Base-by-base conservation (phyloP, 2,329 filamentous ascomycete species). In the Aspergillus ochraceoroseus region DNA sequence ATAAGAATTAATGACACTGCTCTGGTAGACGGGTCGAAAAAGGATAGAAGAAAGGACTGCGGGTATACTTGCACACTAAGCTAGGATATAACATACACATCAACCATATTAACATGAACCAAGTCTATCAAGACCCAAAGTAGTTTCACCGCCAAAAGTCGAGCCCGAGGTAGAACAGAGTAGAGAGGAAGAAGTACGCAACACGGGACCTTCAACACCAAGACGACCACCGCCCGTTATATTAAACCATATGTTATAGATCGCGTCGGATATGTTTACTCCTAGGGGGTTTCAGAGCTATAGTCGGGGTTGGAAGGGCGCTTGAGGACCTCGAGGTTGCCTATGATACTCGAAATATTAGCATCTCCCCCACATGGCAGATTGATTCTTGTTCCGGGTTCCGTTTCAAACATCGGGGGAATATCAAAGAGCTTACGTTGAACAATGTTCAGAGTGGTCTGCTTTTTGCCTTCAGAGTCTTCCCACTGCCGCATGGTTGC, bases 381-480 rank as follows among this genome's bases (percentile, higher is more conserved):
- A 7, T 18, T 20, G n/a, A 7, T 3, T 7, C 22, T 20, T 9
- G 6, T 12, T 5, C 11, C 6, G 22, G 41, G 13, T 7, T 13
- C 15, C 2, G 6, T 42, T 30, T 27, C 20, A 13, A 23, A 7
- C 27, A 14, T 11, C n/a, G 20, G 23, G 5, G 22, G 26, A 7
- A n/a, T 12, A 27, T 28, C 3, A 19, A 7, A 8, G 3, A 25
- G 19, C 85, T 59, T 80, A 94, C 90, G 82, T 70, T 95, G 87
- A 35, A 83, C 66, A 56, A 96, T 73, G 66, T 72, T 89, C 58
- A 95, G 63, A 34, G 70, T 60, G 39, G 66, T 77, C 26, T 60
- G 52, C 55, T 70, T 77, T 66, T 82, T 82, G 62, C 86, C 86
- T 32, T 92, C 84, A 42, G 71, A 62, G 53, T 84, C 81, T 52